Conservation (phyloP, 2,329 filamentous ascomycete species). For the Fusarium oxysporum region DNA sequence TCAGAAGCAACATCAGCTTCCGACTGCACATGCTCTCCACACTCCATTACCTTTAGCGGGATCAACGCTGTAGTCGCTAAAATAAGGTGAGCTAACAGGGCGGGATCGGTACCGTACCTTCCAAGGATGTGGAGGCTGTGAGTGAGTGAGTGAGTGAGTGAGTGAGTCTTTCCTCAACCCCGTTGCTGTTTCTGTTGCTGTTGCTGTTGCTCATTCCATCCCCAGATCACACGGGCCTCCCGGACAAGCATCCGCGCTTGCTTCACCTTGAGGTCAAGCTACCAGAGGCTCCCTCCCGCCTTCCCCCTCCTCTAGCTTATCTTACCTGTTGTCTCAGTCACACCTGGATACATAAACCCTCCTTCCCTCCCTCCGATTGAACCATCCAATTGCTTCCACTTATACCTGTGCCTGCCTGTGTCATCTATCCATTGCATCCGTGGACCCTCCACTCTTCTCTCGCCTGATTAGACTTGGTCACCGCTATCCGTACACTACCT, state of each 20-base stretch:
- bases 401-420: constrained; percentile 7
- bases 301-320: constrained; percentile 25
- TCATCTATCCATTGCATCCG: constrained; percentile 5
- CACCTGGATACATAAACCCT: constrained; percentile 29
- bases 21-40: constrained; percentile 23
- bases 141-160: not conserved
- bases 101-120: constrained; percentile 15
- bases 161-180: constrained; percentile 22
- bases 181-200: not conserved
- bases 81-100: constrained; percentile 26
- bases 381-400: constrained; percentile 11
- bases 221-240: constrained; percentile 31
- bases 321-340: constrained; percentile 19
- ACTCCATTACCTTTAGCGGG: constrained; percentile 1
- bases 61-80: constrained; percentile 31
- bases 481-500: constrained; percentile 18
- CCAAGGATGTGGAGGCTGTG: constrained; percentile 12
- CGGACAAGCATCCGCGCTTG: constrained; percentile 22
- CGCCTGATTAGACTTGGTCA: constrained; percentile 33
- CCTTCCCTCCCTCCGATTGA: constrained; percentile 25
- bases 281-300: constrained; percentile 26
- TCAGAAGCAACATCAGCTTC: constrained; percentile 14
- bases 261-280: constrained; percentile 21
- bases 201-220: constrained; percentile 23
- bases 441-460: constrained; percentile 11